Base-by-base conservation (phyloP, 441 rosid species). In the Flueggea neowawraea region DNA sequence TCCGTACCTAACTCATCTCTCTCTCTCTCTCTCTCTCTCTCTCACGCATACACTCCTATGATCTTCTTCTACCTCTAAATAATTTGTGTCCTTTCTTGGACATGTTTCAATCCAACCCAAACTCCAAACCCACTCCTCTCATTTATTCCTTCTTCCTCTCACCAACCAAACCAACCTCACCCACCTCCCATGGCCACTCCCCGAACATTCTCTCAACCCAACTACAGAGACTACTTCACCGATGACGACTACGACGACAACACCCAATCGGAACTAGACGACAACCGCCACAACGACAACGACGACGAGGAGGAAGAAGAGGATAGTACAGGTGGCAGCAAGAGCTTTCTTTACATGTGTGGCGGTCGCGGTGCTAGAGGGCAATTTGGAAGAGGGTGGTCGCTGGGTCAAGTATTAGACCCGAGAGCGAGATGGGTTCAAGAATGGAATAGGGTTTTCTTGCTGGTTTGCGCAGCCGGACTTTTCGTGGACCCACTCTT, bases 401-500 rank as follows among this genome's bases (percentile, higher is more conserved):
- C 63, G 0, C 16, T 75, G 55, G 90, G 90, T 28, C 88, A 75
- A 43, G 80, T 83, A 12, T 57, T 88, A 57, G 97, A 93, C 86
- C 96, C 98, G 49, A 81, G 82, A 77, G 87, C 86, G 48, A 86
- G 75, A 73, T 79, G 90, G 90, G 84, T 89, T 55, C 86, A 86
- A 65, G 91, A 88, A 70, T 93, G 98, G 98, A 93, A 90, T 77
- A 70, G 80, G 77, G 84, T 84, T 52, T 90, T 90, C 60, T 89
- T 93, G 31, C 78, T 88, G 0, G 97, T 87, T 0, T 85, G 96
- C 36, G 90, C 92, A 10, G 75, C 88, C 7, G 97, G 96, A 3
- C 89, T 93, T 2, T 88, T 90, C 59, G 87, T 93, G 39, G 98
- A 93, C 75, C 98, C 98, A 14, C 90, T 93, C 36, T 93, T 93